These are phyloP conservation scores for Monilinia fructicola DNA, from an alignment of 2,329 filamentous ascomycete species.

Conservation along the genomic window DNA sequence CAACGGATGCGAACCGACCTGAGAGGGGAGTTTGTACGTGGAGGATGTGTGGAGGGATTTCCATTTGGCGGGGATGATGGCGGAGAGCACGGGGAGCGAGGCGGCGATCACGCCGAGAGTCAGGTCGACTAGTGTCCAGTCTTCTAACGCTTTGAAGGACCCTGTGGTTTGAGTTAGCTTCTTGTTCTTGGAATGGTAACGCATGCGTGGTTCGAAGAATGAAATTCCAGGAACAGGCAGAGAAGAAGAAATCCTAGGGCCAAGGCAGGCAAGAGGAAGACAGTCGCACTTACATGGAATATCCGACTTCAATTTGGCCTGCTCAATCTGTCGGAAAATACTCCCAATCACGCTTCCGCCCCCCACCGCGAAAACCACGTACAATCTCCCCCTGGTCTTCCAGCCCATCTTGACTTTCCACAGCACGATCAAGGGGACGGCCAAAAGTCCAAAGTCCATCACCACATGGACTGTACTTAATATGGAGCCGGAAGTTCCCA, in stretches of 20 bases:
- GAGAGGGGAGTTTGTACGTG: not conserved
- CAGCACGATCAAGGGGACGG: slow-evolving; percentile 42
- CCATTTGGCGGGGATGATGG: slow-evolving; percentile 28
- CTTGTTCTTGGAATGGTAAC: not conserved
- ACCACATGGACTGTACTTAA: slow-evolving; percentile 41
- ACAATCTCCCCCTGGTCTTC: slow-evolving; percentile 40
- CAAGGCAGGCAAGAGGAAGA: not conserved
- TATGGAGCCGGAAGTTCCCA: slow-evolving; percentile 30
- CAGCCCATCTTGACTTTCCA: slow-evolving; percentile 41
- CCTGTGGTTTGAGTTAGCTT: not conserved
- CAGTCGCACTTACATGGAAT: slow-evolving; percentile 10
- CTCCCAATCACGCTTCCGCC: slow-evolving; percentile 39
- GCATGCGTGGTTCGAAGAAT: too few relatives aligned
- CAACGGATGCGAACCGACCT: not conserved
- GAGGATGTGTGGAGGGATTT: slow-evolving; percentile 16
- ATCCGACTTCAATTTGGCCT: slow-evolving; percentile 18
- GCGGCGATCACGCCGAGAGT: slow-evolving; percentile 40
- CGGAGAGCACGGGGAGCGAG: slow-evolving; percentile 42
- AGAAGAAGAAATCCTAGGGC: too few relatives aligned
- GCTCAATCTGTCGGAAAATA: slow-evolving; percentile 38
- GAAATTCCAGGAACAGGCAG: too few relatives aligned
- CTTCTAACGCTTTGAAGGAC: slow-evolving; percentile 35
- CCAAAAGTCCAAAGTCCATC: slow-evolving; percentile 42
- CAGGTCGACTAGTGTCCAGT: slow-evolving; percentile 41
- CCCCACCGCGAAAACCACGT: slow-evolving; percentile 41